Evolutionary conservation across 768 basidiomycete species (phyloP), one percentile per base, ranked within the genome.

Genomic region (Suillus occidentalis): DNA sequence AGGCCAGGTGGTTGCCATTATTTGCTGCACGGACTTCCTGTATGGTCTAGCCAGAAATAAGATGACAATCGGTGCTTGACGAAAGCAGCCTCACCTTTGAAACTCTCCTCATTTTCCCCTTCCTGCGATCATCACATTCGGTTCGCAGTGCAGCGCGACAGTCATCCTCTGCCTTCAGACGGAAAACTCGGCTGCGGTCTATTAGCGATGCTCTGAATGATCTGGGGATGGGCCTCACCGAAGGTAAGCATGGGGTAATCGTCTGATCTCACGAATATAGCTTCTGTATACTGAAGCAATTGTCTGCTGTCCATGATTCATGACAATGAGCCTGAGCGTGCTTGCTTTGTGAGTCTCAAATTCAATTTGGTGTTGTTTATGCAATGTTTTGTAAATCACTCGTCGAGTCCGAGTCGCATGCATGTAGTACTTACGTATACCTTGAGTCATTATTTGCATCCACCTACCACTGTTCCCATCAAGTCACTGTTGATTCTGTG

Each of bases 101-200:
- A 4, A 89, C 69, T 53, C 86, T 80, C 66, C 81, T 84, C 34
- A 86, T 60, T 67, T 84, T 89, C 28, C 68, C 73, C 40, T 67
- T 65, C 40, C 76, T 79, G 28, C 82, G 72, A 55, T 63, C 65
- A 18, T 67, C 59, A 14, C 73, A 71, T n/a, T 72, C 68, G 18
- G 82, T 77, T 25, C 72, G 64, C 42, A 83, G 60, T n/a, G 86
- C 72, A 16, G 80, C 77, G n/a, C 82, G 82, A 50, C 88, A 77
- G 72, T 87, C 89, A 71, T 89, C 85, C 37, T 78, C 78, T 31
- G 81, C 81, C 69, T 87, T 87, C 61, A 89, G 71, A 65, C 80
- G 82, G 75, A 86, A 92, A 73, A 91, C 91, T 59, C 83, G 83
- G 36, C 90, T 91, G 71, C 4, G 43, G 40, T 4, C 13, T 1